Base-by-base conservation (phyloP, 495 filamentous ascomycete genomes). In the Physcia stellaris region DNA sequence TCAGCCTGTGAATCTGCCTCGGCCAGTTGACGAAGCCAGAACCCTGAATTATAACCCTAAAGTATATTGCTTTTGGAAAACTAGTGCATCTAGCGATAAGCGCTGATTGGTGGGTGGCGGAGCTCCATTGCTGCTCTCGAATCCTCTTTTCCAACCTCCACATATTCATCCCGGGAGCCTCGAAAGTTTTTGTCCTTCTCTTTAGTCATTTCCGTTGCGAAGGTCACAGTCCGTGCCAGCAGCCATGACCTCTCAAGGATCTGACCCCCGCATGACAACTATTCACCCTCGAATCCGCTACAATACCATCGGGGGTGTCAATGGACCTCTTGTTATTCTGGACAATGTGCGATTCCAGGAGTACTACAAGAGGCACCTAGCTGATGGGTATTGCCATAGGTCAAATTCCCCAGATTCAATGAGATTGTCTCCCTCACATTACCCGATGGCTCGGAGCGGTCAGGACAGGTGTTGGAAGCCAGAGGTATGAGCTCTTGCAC, bases 251-350 rank as follows among this genome's bases (percentile, higher is more conserved):
- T n/a, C n/a, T n/a, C n/a, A 71, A 39, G 59, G 64, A 34, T 48
- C 69, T 54, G 84, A 94, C 61, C 81, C 83, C 41, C 73, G 85
- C 57, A 85, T 85, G 68, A 76, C 80, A 64, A 70, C 64, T 51
- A 71, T 94, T 57, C 73, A 79, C 59, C 87, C 87, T 51, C 74
- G 86, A 59, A 73, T 94, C 56, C 73, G 83, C 43, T 99, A 99
- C 70, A 99, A 99, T 68, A 99, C 90, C 45, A 86, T 99, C 58
- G 83, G 84, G 59, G 92, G 87, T 62, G 82, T 96, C 60, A 99
- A 96, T 64, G 92, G 90, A 33, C 90, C 90, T 38, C 73, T 96
- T 61, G 90, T 99, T 51, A 84, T 99, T 58, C 71, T 99, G 35
- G 92, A 95, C 54, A 86, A 92, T 70, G 87, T 94, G 57, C 54